Conservation (phyloP, 139 green algal genomes). For the Picochlorum sp. region DNA sequence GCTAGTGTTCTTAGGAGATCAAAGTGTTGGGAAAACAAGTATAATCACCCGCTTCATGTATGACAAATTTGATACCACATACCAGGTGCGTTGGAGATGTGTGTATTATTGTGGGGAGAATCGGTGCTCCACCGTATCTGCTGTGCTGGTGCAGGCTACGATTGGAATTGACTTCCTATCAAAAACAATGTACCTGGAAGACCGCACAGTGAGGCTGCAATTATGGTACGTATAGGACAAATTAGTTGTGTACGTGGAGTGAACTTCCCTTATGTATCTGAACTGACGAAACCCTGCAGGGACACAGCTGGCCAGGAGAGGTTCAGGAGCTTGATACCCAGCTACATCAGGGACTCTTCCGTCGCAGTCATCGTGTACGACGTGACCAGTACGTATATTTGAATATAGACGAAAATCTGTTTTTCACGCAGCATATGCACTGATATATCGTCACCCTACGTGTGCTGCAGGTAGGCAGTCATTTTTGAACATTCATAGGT, state of each 20-base stretch:
- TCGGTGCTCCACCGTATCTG: too few species aligned
- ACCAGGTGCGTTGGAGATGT: constrained; percentile 65
- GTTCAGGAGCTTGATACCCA: constrained; percentile 94
- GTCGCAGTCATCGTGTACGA: constrained; percentile 99
- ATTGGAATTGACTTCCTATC: constrained; percentile 99
- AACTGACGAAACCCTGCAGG: constrained; percentile 34
- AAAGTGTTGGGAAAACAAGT: constrained; percentile 90
- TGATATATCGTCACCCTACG: constrained; percentile 38
- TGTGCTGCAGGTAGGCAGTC: constrained; percentile 51
- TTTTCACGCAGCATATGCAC: background rate
- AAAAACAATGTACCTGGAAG: constrained; percentile 99
- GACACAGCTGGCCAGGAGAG: constrained; percentile 97
- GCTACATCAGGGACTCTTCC: constrained; percentile 96
- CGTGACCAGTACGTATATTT: constrained; percentile 64
- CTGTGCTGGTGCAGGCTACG: constrained; percentile 65
- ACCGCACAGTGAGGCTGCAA: constrained; percentile 95
- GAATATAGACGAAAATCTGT: constrained; percentile 22
- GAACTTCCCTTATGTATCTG: too few species aligned
- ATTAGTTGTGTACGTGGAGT: background rate
- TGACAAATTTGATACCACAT: constrained; percentile 99
- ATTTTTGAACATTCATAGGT: constrained; percentile 92
- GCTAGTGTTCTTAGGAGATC: constrained; percentile 89
- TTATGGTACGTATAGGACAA: constrained; percentile 71
- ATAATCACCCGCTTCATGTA: constrained; percentile 99
- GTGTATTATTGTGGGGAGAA: background rate